phyloP scores from a whole-genome alignment of 768 basidiomycete species.

The Royoungia palumana region DNA sequence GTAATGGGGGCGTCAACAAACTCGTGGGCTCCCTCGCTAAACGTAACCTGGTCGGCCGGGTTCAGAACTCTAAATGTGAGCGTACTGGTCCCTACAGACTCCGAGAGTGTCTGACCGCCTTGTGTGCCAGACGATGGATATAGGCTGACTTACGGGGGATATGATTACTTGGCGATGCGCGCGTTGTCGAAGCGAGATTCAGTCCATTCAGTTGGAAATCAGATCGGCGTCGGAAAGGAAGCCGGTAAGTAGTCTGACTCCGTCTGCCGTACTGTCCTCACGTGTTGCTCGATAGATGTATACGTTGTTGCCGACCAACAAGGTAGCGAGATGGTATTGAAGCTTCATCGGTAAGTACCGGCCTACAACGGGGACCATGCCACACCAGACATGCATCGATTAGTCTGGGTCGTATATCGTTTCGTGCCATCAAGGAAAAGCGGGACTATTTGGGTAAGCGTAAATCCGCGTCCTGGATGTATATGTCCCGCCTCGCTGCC shows the following conservation, averaged over 20 bases:
- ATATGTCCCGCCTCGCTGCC: conserved; percentile 93
- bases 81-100: not conserved
- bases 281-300: conserved; percentile 48
- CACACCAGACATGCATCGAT: conserved; percentile 3
- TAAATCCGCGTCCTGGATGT: conserved; percentile 98
- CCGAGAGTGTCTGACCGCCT: conserved; percentile 3
- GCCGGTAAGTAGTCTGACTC: conserved; percentile 55
- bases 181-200: conserved; percentile 88
- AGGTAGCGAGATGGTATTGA: conserved; percentile 85
- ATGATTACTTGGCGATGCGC: conserved; percentile 92
- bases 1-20: conserved; percentile 93
- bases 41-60: conserved; percentile 82
- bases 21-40: conserved; percentile 87
- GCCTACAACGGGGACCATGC: not conserved
- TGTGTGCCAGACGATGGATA: conserved; percentile 84
- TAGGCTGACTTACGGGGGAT: conserved; percentile 96
- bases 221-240: conserved; percentile 98
- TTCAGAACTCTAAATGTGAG: conserved; percentile 90
- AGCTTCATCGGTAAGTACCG: conserved; percentile 75
- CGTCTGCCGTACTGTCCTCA: conserved; percentile 5
- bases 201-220: conserved; percentile 90
- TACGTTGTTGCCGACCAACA: conserved; percentile 85
- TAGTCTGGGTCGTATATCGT: conserved; percentile 95
- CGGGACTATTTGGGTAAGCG: conserved; percentile 95
- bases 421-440: conserved; percentile 94